Conservation (phyloP, 371 early-diverging fungal species). For the Rhizopus delemar region DNA sequence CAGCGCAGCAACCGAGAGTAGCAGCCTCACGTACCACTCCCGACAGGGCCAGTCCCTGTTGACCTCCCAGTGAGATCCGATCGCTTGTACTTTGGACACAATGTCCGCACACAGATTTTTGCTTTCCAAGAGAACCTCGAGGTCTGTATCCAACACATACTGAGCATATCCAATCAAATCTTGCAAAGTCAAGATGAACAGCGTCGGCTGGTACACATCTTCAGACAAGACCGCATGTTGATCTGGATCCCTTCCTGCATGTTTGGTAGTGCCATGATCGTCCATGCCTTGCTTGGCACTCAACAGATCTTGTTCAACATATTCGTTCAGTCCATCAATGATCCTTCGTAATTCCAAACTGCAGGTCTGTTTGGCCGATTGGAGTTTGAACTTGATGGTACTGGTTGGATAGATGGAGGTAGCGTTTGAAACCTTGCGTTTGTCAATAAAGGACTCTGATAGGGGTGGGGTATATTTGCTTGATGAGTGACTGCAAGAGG, state of each 20-base stretch:
- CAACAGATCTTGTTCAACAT: slow-evolving; percentile 56
- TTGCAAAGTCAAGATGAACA: slow-evolving; percentile 61
- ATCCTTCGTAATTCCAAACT: slow-evolving; percentile 62
- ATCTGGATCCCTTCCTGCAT: slow-evolving; percentile 42
- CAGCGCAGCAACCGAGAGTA: slow-evolving; percentile 58
- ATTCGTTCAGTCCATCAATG: slow-evolving; percentile 71
- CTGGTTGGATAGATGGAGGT: slow-evolving; percentile 6
- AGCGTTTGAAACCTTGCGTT: not conserved
- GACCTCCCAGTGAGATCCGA: slow-evolving; percentile 54
- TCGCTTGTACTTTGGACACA: slow-evolving; percentile 53
- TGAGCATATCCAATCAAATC: slow-evolving; percentile 60
- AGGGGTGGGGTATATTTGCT: not conserved
- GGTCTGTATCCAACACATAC: slow-evolving; percentile 57
- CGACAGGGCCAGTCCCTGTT: slow-evolving; percentile 63
- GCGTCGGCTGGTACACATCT: slow-evolving; percentile 61
- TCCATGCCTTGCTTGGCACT: no score
- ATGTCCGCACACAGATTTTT: slow-evolving; percentile 54
- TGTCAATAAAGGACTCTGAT: not conserved
- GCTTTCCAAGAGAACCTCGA: slow-evolving; percentile 55
- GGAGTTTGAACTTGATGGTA: slow-evolving; percentile 39
- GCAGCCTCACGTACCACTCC: slow-evolving; percentile 56
- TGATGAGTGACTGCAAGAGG: not conserved
- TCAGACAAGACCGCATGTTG: slow-evolving; percentile 30
- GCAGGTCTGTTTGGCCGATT: slow-evolving; percentile 48
- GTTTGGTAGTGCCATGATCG: slow-evolving; percentile 5